A percentile compares a stretch with the other conserved stretches of the same genome.
These are phyloP conservation scores for Macadamia integrifolia DNA, from an alignment of 164 flowering plant genomes.

Conservation along the genomic window DNA sequence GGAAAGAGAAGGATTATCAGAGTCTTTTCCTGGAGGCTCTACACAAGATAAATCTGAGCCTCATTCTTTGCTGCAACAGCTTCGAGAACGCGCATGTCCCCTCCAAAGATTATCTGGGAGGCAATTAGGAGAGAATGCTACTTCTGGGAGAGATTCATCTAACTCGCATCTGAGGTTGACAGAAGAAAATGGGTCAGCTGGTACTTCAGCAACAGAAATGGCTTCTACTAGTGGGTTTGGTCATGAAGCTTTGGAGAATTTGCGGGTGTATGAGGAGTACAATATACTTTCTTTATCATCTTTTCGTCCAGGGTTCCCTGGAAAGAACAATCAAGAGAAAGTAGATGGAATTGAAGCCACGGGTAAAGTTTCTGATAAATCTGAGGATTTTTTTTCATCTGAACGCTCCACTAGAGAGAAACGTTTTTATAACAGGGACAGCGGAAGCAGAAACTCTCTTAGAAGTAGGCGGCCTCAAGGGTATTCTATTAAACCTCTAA, in stretches of 20 bases:
- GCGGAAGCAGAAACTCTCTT: conserved; percentile 27
- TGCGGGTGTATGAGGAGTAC: conserved; percentile 10
- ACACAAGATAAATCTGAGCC: conserved; percentile 19
- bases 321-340: conserved; percentile 9
- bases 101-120: conserved; percentile 15
- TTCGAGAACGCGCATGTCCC: conserved; percentile 18
- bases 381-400: conserved; percentile 11
- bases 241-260: conserved; percentile 15
- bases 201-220: conserved; percentile 16
- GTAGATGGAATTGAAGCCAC: conserved; percentile 7
- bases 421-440: conserved; percentile 14
- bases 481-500: conserved; percentile 39
- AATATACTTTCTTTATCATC: conserved; percentile 23
- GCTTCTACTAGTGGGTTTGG: conserved; percentile 22
- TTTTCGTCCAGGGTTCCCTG: conserved; percentile 14
- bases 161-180: conserved; percentile 12
- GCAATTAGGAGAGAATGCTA: conserved; percentile 18
- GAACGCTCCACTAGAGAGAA: conserved; percentile 17
- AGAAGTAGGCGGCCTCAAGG: conserved; percentile 26
- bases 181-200: conserved; percentile 14
- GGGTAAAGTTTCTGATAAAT: conserved; percentile 9
- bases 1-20: conserved; percentile 24
- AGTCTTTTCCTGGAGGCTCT: conserved; percentile 20
- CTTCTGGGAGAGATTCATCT: conserved; percentile 9
- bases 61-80: conserved; percentile 1